These are phyloP conservation scores for Hyaloscypha finlandica DNA, from an alignment of 495 filamentous ascomycete genomes.

Conservation along the genomic window DNA sequence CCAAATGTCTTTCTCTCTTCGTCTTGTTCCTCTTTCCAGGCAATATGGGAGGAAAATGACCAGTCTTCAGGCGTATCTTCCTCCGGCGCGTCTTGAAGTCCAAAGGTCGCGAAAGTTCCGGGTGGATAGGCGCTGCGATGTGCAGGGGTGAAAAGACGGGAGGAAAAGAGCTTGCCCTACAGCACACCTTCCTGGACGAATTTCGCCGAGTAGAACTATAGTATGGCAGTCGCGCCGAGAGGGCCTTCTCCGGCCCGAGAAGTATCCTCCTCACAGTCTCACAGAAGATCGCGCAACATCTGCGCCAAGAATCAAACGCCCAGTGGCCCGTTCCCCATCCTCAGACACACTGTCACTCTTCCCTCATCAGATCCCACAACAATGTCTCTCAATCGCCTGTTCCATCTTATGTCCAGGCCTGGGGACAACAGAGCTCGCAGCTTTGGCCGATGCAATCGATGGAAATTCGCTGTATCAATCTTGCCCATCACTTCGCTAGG, in stretches of 20 bases:
- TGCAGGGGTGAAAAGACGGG: constrained; percentile 36
- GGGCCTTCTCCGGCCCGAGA: constrained; percentile 39
- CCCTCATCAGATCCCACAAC: constrained; percentile 41
- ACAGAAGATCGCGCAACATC: constrained; percentile 49
- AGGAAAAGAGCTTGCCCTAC: constrained; percentile 40
- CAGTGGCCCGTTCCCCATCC: constrained; percentile 59
- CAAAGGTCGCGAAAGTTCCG: constrained; percentile 32
- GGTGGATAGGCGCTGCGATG: constrained; percentile 31
- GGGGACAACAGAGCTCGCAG: constrained; percentile 36
- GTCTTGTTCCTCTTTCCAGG: constrained; percentile 40
- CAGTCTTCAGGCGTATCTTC: constrained; percentile 46
- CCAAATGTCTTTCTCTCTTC: constrained; percentile 31
- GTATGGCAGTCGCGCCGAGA: constrained; percentile 33
- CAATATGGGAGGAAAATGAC: constrained; percentile 44
- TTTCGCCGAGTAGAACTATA: constrained; percentile 35
- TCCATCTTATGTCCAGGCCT: constrained; percentile 37
- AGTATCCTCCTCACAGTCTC: constrained; percentile 41
- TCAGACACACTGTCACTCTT: constrained; percentile 67
- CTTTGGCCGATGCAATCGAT: constrained; percentile 47
- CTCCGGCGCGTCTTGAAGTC: constrained; percentile 44
- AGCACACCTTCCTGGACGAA: constrained; percentile 38
- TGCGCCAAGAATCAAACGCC: constrained; percentile 44
- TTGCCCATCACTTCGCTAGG: constrained; percentile 48
- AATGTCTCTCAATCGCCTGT: constrained; percentile 31
- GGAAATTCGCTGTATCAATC: constrained; percentile 40